These are phyloP conservation scores for Bacidia gigantensis DNA, from an alignment of 495 filamentous ascomycete species.

Conservation along the genomic window DNA sequence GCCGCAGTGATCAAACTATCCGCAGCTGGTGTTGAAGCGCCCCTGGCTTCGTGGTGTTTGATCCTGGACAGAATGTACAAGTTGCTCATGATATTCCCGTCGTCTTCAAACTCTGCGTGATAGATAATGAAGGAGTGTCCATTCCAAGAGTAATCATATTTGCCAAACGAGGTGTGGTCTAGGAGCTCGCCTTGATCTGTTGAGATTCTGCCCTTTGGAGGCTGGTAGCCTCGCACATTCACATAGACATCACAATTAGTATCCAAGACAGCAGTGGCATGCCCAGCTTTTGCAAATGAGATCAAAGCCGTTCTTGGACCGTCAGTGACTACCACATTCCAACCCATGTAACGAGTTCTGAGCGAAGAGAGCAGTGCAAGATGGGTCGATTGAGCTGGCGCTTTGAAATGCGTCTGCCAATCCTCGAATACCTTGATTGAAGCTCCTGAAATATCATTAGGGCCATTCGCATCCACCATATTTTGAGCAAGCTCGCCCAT, in stretches of 20 bases:
- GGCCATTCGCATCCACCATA: too few relatives aligned
- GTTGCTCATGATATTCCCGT: not conserved
- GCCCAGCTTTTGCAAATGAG: not conserved
- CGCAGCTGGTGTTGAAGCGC: not conserved
- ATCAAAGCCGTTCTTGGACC: not conserved
- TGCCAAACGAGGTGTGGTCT: not conserved
- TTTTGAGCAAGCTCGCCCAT: too few relatives aligned
- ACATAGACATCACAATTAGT: not conserved
- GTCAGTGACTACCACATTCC: not conserved
- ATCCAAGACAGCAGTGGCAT: not conserved
- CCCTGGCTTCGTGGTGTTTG: not conserved
- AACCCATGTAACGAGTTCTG: not conserved
- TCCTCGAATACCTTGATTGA: not conserved
- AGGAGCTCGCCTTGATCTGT: not conserved
- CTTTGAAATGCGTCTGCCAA: not conserved
- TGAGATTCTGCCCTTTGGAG: not conserved
- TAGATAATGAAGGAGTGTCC: not conserved
- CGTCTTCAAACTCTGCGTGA: not conserved
- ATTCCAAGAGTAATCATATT: constrained; percentile 5
- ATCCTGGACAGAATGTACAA: not conserved
- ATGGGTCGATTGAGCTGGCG: not conserved
- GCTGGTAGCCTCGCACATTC: not conserved
- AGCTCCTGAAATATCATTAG: not conserved
- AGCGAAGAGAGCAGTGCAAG: not conserved
- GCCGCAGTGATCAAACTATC: not conserved